Evolutionary conservation across 2,329 filamentous ascomycete genomes (phyloP), one percentile per base, ranked within the genome.

Genomic region (Capronia americana): DNA sequence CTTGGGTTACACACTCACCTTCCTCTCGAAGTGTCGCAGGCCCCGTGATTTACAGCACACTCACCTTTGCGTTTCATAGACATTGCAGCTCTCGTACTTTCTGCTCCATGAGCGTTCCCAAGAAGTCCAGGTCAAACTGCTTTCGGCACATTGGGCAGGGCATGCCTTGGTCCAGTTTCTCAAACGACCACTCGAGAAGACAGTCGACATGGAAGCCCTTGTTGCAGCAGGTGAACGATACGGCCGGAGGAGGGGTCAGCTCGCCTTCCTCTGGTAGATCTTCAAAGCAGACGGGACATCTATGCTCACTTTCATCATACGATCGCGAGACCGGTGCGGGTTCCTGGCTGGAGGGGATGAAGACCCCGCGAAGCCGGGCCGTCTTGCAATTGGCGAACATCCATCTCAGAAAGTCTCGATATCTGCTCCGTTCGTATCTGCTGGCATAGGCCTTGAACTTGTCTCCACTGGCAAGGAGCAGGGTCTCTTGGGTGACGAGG

Each of bases 191-290:
- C 20, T 51, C 48, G 6, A 51, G 48, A 51, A 51, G 48, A 17
- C 48, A 51, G 23, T 51, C 48, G 14, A 28, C 24, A 7, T 51
- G 48, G 24, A 51, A 51, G 6, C 20, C 48, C 48, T 51, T 51
- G 24, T 51, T 51, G 24, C 48, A 51, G 8, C 48, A 51, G 10
- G 10, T 2, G 48, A 26, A 51, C 14, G 48, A 26, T 3, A 51
- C 48, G 7, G 48, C 48, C 3, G 23, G 20, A 1, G 23, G 23
- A 24, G 20, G 6, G 10, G 20, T 10, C 6, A 51, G 10, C 23
- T 51, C 48, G 48, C 48, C 48, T 51, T 26, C 48, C 14, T 51
- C 48, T 2, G 48, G 48, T 17, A 51, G 48, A 28, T 51, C 48
- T 5, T 24, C 48, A 12, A 7, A 26, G 48, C 48, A 51, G 20